phyloP scores from a whole-genome alignment of 73 alveolate species.

The Symbiodinium pilosum region DNA sequence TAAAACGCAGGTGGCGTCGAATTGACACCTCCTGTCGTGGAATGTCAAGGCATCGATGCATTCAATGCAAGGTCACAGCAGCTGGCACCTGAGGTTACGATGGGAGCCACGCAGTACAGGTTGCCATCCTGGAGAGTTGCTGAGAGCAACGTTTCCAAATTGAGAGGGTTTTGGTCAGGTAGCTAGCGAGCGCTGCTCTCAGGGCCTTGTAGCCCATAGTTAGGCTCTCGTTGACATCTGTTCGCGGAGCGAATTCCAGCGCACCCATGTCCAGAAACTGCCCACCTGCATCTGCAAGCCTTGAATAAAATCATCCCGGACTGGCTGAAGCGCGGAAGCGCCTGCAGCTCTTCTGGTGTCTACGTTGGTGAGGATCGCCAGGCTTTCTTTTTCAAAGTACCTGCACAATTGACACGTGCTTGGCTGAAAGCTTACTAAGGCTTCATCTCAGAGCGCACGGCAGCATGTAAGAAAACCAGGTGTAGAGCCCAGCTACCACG shows the following conservation, averaged over 20 bases:
- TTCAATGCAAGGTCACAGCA: too few relatives aligned
- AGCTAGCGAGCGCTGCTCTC: too few relatives aligned
- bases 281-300: too few relatives aligned
- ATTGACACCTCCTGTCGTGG: not conserved
- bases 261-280: slow-evolving; percentile 75
- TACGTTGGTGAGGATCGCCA: slow-evolving; percentile 79
- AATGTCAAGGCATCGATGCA: too few relatives aligned
- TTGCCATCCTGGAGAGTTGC: slow-evolving; percentile 25
- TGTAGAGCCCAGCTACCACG: slow-evolving; percentile 71
- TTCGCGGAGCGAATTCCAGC: slow-evolving; percentile 43
- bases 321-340: not conserved
- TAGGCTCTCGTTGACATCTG: slow-evolving; percentile 81
- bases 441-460: slow-evolving; percentile 3
- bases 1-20: slow-evolving; percentile 41
- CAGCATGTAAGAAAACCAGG: slow-evolving; percentile 57
- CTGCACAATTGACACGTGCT: not conserved
- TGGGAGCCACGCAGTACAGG: slow-evolving; percentile 81
- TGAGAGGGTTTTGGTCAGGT: too few relatives aligned
- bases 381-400: slow-evolving; percentile 42
- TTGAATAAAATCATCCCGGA: too few relatives aligned
- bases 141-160: not conserved
- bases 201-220: slow-evolving; percentile 75
- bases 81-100: slow-evolving; percentile 10
- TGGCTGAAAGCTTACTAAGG: not conserved
- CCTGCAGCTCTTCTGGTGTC: slow-evolving; percentile 69